Conservation (phyloP, 306 rosid genomes). For the Cucumis cinereus region DNA sequence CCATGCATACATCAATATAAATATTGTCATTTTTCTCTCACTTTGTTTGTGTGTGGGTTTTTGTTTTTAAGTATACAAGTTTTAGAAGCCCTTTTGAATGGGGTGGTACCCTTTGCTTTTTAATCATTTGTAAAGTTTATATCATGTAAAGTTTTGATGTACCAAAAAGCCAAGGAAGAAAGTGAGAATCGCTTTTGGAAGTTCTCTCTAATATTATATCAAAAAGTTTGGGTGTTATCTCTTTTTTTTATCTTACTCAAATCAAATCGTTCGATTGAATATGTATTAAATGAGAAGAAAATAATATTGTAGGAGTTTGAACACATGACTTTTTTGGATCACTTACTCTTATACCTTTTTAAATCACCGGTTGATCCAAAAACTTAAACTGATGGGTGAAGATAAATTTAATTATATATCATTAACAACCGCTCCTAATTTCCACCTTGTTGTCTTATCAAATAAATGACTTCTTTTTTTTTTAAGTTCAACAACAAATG, state of each 20-base stretch:
- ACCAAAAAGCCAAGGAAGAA: background rate
- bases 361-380: no score
- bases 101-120: background rate
- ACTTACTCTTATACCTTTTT: no score
- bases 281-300: no score
- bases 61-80: background rate
- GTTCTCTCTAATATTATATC: background rate
- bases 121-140: slow-evolving; percentile 1
- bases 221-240: background rate
- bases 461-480: no score
- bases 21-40: background rate
- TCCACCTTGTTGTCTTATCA: no score
- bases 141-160: slow-evolving; percentile 7
- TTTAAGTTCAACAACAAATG: no score
- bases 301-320: no score
- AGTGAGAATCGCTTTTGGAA: slow-evolving; percentile 4
- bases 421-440: no score
- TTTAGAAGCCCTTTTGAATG: background rate
- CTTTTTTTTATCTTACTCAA: background rate
- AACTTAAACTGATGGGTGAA: no score
- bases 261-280: no score
- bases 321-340: no score
- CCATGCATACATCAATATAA: slow-evolving; percentile 14
- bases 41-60: background rate
- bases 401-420: no score